These are phyloP conservation scores for Magnaporthiopsis rhizophila DNA, from an alignment of 2,329 filamentous ascomycete genomes.

Conservation along the genomic window DNA sequence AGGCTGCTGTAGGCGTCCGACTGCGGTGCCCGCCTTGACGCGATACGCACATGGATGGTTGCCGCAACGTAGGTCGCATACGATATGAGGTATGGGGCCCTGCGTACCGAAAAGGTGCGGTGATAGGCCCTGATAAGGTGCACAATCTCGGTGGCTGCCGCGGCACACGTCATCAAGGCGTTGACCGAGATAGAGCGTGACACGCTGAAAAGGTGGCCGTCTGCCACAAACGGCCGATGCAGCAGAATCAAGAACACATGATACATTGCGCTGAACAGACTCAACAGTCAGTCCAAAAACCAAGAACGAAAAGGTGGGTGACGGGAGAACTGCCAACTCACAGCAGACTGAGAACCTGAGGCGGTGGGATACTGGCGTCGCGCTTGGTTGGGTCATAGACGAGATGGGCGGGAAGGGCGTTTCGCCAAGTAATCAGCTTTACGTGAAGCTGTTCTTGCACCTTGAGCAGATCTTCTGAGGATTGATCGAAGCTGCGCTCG, in stretches of 20 bases:
- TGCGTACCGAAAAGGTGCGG: slow-evolving; percentile 27
- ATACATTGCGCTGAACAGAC: slow-evolving; percentile 18
- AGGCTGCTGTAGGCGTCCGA: slow-evolving; percentile 32
- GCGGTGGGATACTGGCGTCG: slow-evolving; percentile 3
- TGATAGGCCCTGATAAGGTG: slow-evolving; percentile 24
- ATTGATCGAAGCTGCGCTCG: slow-evolving; percentile 8
- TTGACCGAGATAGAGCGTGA: slow-evolving; percentile 1
- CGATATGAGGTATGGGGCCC: slow-evolving; percentile 44
- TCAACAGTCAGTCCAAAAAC: too few species aligned
- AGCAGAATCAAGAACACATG: slow-evolving; percentile 34
- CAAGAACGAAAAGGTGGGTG: background rate
- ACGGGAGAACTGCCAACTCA: slow-evolving; percentile 14
- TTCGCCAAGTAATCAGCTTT: slow-evolving; percentile 10
- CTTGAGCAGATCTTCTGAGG: background rate
- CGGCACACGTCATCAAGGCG: slow-evolving; percentile 19
- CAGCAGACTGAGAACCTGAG: slow-evolving; percentile 10
- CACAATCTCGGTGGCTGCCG: slow-evolving; percentile 21
- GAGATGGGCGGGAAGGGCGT: slow-evolving; percentile 8
- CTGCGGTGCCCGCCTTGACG: slow-evolving; percentile 32
- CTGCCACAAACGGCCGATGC: slow-evolving; percentile 30
- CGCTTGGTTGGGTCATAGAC: slow-evolving; percentile 5
- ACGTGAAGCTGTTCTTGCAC: slow-evolving; percentile 7
- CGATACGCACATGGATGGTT: slow-evolving; percentile 43
- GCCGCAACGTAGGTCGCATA: slow-evolving; percentile 49
- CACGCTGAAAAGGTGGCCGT: slow-evolving; percentile 12